These are phyloP conservation scores for Alternaria metachromatica DNA, from an alignment of 2,329 filamentous ascomycete species.

Conservation along the genomic window DNA sequence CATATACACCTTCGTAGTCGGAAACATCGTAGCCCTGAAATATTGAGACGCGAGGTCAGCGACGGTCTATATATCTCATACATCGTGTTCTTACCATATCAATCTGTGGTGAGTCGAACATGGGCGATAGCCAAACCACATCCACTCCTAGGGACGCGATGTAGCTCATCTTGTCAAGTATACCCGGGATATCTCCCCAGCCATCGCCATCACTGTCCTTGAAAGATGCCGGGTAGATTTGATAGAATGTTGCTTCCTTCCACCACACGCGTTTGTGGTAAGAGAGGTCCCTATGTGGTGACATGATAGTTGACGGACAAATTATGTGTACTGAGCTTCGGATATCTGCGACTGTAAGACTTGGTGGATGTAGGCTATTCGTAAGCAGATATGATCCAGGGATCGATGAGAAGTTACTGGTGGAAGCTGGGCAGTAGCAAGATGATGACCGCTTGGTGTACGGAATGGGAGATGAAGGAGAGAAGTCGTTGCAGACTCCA, in stretches of 20 bases:
- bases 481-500: not conserved
- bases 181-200: slow-evolving; percentile 60
- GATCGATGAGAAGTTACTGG: not conserved
- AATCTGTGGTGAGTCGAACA: slow-evolving; percentile 68
- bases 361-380: too few species aligned
- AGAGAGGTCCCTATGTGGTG: slow-evolving; percentile 28
- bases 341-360: not conserved
- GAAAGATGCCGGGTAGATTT: slow-evolving; percentile 42
- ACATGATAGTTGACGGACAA: slow-evolving; percentile 21
- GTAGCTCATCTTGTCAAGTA: slow-evolving; percentile 60
- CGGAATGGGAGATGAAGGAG: not conserved
- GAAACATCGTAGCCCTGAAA: slow-evolving; percentile 67
- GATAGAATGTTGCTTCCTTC: slow-evolving; percentile 52
- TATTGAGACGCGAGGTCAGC: not conserved
- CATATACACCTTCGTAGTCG: slow-evolving; percentile 71
- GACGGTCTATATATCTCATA: not conserved
- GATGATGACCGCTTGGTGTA: not conserved
- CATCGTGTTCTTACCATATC: slow-evolving; percentile 59
- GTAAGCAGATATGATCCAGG: not conserved
- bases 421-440: not conserved
- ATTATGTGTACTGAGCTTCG: not conserved
- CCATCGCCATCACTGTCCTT: slow-evolving; percentile 62
- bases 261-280: slow-evolving; percentile 50
- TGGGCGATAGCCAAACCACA: slow-evolving; percentile 71
- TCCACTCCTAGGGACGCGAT: slow-evolving; percentile 63